phyloP scores from a whole-genome alignment of 192 early-diverging fungal genomes.

The Gigaspora rosea region DNA sequence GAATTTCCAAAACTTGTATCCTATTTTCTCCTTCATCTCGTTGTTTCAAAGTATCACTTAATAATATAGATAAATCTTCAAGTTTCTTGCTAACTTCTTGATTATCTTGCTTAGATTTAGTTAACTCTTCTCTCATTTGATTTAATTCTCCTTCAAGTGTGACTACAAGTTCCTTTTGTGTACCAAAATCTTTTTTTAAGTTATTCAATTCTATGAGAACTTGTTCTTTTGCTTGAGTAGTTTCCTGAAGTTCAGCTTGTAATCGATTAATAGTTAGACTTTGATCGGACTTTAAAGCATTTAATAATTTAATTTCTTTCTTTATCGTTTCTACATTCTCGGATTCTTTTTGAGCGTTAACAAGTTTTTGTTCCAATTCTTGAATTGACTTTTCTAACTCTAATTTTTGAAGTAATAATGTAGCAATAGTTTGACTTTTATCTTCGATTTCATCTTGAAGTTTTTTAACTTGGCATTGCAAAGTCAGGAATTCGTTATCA shows the following conservation, averaged over 20 bases:
- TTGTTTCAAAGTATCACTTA: conserved; percentile 17
- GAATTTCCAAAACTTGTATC: background rate
- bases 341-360: conserved; percentile 3
- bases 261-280: background rate
- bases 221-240: background rate
- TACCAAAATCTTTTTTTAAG: background rate
- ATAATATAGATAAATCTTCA: conserved; percentile 12
- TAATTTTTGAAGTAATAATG: background rate
- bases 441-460: no score
- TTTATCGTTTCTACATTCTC: background rate
- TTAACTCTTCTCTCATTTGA: background rate
- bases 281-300: background rate
- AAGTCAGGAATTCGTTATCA: no score
- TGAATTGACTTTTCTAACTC: background rate
- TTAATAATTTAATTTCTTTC: background rate
- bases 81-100: background rate
- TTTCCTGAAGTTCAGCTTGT: background rate
- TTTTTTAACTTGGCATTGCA: no score
- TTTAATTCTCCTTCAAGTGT: conserved; percentile 14
- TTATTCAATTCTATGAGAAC: background rate
- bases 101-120: no score
- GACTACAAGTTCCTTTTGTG: conserved; percentile 4
- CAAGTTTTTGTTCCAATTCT: background rate
- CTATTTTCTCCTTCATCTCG: background rate
- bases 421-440: no score